Evolutionary conservation across 192 early-diverging fungal genomes (phyloP), one percentile per base, ranked within the genome.

Genomic region (Backusella morwellensis): DNA sequence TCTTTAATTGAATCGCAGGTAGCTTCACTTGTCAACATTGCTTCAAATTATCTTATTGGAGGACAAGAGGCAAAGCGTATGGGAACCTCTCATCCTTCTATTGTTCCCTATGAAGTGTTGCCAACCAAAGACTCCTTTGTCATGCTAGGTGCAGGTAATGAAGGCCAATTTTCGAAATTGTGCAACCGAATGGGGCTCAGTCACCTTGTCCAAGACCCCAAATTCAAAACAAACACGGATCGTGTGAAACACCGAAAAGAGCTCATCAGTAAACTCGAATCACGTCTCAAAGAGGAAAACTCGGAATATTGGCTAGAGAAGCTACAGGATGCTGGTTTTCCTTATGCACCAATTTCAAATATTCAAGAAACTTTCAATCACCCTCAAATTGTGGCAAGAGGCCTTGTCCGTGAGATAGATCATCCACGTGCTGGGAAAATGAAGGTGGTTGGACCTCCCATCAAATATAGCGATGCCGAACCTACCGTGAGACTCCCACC

Each of bases 21-120:
- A 14, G 88, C 93, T 3, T 87, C 95, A 15, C 83, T 99, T 19
- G 96, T 93, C 44, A 99, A 99, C 82, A 96, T 99, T 70, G 97
- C 85, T 1, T 90, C 91, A 34, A 95, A 89, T 74, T 97, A 94
- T 75, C 82, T 99, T 66, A 92, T 97, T 34, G 94, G 93, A 42
- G 90, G 89, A 0, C 69, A 87, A 75, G 95, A 98, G 80, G 95
- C 92, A 2, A 82, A 84, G 38, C 87, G 97, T 19, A 92, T 92
- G 92, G 97, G 96, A 29, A 97, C 96, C 0, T 82, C 90, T 11
- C 97, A 99, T 78, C 88, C 93, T 6, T 92, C 95, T 1, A 97
- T 99, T 63, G 97, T 96, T 17, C 97, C 97, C 6, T 99, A 99
- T 83, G 92, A 96, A 77, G 91, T 91, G 15, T 91, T 97, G 74